Percentiles rank a stretch among this genome's conserved stretches.
These are phyloP conservation scores for Aschersonia sp. DNA, from an alignment of 2,329 filamentous ascomycete genomes.

Conservation along the genomic window DNA sequence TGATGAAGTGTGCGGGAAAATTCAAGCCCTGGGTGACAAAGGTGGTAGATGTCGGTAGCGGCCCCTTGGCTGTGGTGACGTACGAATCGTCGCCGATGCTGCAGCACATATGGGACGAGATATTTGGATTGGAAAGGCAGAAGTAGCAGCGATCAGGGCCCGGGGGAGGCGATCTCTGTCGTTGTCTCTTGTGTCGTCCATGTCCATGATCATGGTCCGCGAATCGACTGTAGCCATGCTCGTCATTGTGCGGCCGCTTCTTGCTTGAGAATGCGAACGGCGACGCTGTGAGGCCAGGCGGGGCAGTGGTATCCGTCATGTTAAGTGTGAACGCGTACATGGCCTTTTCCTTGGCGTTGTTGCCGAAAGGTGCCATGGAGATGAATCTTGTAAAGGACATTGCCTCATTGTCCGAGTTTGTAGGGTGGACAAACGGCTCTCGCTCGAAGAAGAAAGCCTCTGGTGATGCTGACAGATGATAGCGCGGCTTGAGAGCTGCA, in stretches of 20 bases:
- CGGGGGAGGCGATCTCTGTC: constrained; percentile 38
- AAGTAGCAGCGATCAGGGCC: constrained; percentile 83
- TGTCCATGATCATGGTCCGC: constrained; percentile 28
- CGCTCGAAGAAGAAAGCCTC: constrained; percentile 66
- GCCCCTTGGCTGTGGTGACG: constrained; percentile 82
- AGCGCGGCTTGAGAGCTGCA: constrained; percentile 68
- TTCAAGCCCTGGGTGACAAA: constrained; percentile 49
- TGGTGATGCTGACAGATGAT: constrained; percentile 66
- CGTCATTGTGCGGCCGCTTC: constrained; percentile 39
- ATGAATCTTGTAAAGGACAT: constrained; percentile 73
- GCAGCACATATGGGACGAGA: constrained; percentile 77
- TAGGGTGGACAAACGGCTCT: constrained; percentile 73
- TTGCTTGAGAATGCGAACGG: constrained; percentile 45
- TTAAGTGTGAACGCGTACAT: constrained; percentile 68
- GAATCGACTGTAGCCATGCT: constrained; percentile 38
- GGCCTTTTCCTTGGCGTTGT: constrained; percentile 62
- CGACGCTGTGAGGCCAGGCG: constrained; percentile 58
- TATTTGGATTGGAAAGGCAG: constrained; percentile 75
- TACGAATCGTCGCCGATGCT: constrained; percentile 82
- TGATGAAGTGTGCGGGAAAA: constrained; percentile 77
- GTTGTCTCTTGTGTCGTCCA: constrained; percentile 29
- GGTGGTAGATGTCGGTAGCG: constrained; percentile 56
- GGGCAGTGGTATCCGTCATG: constrained; percentile 46
- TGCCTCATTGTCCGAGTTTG: constrained; percentile 28
- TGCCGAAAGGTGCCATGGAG: constrained; percentile 68